phyloP scores from a whole-genome alignment of 345 rosid species.

The Dipteronia sinensis region DNA sequence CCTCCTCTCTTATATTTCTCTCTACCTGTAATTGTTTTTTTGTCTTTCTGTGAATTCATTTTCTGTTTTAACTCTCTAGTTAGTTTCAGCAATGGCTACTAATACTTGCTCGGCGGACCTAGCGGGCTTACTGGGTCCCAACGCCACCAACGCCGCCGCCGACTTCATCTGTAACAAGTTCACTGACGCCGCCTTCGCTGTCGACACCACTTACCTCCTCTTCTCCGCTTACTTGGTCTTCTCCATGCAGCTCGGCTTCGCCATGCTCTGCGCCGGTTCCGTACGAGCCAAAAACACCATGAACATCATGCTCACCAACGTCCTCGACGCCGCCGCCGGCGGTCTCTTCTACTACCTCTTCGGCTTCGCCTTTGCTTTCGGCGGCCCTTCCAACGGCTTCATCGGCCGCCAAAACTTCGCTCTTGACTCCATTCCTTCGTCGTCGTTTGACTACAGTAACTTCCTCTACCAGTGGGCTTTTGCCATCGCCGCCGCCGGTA shows the following conservation, averaged over 20 bases:
- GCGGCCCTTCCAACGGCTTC: constrained; percentile 73
- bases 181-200: constrained; percentile 60
- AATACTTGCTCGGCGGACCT: constrained; percentile 41
- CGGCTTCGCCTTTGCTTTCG: constrained; percentile 92
- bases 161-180: constrained; percentile 45
- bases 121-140: constrained; percentile 45
- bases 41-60: not conserved
- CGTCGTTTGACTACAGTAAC: constrained; percentile 49
- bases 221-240: constrained; percentile 94
- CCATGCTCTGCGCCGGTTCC: constrained; percentile 97
- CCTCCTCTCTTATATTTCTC: too few species aligned
- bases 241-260: constrained; percentile 94
- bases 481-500: constrained; percentile 94
- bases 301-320: constrained; percentile 97
- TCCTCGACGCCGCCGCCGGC: constrained; percentile 88
- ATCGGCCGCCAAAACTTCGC: constrained; percentile 76
- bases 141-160: constrained; percentile 47
- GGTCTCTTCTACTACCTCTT: constrained; percentile 88
- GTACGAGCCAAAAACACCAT: constrained; percentile 91
- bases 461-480: constrained; percentile 97
- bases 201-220: constrained; percentile 83
- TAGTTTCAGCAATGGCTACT: constrained; percentile 10
- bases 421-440: constrained; percentile 44
- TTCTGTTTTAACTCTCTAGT: not conserved
- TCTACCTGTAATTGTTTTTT: too few species aligned